Base-by-base conservation (phyloP, 169 alveolate species). In the Eimeria falciformis region DNA sequence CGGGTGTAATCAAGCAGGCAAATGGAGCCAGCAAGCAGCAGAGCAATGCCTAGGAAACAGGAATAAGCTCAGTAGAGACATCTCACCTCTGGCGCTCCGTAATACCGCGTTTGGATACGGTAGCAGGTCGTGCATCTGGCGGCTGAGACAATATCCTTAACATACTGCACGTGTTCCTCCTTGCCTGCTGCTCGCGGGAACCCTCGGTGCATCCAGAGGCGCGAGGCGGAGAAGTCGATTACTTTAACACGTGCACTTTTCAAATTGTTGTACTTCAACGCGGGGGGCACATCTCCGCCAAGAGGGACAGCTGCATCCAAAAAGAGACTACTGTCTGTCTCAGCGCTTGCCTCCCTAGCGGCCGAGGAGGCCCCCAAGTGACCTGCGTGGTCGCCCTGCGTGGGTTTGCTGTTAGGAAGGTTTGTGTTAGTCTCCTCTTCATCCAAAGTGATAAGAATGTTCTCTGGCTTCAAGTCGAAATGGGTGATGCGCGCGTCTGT, bases 381-480 rank as follows among this genome's bases (percentile, higher is more conserved):
- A n/a, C n/a, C n/a, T n/a, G n/a, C n/a, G n/a, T n/a, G n/a, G n/a
- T n/a, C n/a, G n/a, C n/a, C n/a, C n/a, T n/a, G n/a, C n/a, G n/a
- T n/a, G n/a, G n/a, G n/a, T n/a, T n/a, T n/a, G n/a, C n/a, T n/a
- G n/a, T n/a, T n/a, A n/a, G n/a, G n/a, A n/a, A n/a, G n/a, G n/a
- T n/a, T n/a, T n/a, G n/a, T n/a, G n/a, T n/a, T n/a, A n/a, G n/a
- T n/a, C n/a, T 88, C 56, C 84, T 40, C 71, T 45, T 33, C 43
- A 17, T 47, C 40, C 25, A 46, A 90, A 9, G 90, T 91, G 17
- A 96, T 93, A 68, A 96, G 82, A 27, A 97, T 96, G 89, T 97
- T 97, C 94, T 97, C 98, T 11, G 98, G 98, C 79, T 97, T 97
- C 73, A 97, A 78, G 71, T 97, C 98, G 84, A 97, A 96, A 96